Base-by-base conservation (phyloP, 2,329 filamentous ascomycete genomes). In the Apiospora phragmitis region DNA sequence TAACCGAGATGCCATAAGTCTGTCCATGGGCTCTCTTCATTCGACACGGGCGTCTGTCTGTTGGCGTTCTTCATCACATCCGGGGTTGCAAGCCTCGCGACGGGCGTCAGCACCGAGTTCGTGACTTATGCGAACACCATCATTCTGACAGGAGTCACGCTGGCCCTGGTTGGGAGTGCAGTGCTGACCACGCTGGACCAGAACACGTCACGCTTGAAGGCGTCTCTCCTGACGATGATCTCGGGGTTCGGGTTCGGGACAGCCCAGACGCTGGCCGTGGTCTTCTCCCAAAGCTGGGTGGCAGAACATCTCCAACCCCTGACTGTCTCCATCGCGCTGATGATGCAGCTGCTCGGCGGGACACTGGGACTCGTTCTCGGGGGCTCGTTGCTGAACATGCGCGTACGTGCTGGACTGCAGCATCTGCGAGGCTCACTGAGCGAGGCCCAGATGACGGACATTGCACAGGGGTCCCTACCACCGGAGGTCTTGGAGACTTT, bases 261-360 rank as follows among this genome's bases (percentile, higher is more conserved):
- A 1, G 65, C 70, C 11, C 70, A 71, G 68, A 71, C 70, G 12
- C 70, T 71, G 21, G 51, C 68, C 4, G 68, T 71, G 24, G 62
- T 71, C 4, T 69, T 71, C 21, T 71, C 70, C 5, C 70, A 71
- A 38, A 69, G 70, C 68, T 71, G 70, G 70, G 70, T 65, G 16
- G 59, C 47, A 29, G 38, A 66, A 42, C 26, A 67, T 43, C 67
- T 69, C 47, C 67, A 71, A 29, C 45, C 70, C 24, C 67, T 71
- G 26, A 67, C 69, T 6, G 70, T 71, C 12, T 71, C 70, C 18
- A 68, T 71, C 18, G 70, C 70, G 1, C 42, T 71, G 35, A 71
- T 67, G 68, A 43, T 71, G 26, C 70, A 71, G 47, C 35, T 69
- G 43, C 67, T 71, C 24, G 70, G 70, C 5, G 70, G 70, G 7